Base-by-base conservation (phyloP, 2,329 filamentous ascomycete species). In the Diplodia sapinea region DNA sequence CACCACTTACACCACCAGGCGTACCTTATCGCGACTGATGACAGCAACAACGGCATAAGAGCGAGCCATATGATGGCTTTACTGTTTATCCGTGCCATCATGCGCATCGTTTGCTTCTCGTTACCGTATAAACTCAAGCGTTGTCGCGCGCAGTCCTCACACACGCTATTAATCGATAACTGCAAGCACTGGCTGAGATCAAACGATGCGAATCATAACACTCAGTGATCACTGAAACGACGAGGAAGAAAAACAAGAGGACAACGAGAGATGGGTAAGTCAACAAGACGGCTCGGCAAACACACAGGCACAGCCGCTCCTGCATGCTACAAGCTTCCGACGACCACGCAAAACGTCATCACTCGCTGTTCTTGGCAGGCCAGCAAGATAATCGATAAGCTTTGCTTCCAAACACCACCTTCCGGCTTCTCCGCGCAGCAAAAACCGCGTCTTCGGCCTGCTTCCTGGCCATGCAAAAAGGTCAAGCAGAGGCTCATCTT, bases 1-100 rank as follows among this genome's bases (percentile, higher is more conserved):
- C 15, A 17, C n/a, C 26, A 61, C 56, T 61, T 49, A 61, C 56
- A 49, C 56, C 23, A 61, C 56, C 56, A 61, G 23, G 6, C 40
- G 40, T 49, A 61, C 56, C 56, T 49, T 31, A 49, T 49, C 56
- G 56, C 38, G 2, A 33, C 56, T 15, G 56, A 49, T 15, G 56
- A 49, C 31, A 49, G 56, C 56, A 61, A 11, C 56, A 49, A 20
- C 40, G 40, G 56, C 17, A 49, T 40, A 20, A 61, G 56, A 61
- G 40, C 56, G 13, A 61, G 40, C 56, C 40, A 49, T 26, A 17
- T 36, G 13, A 38, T 36, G 23, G 23, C 33, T 9, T 36, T 13
- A 5, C 40, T 49, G 15, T 49, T 49, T 40, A 61, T n/a, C 15
- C 40, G 17, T 33, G 56, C 40, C 40, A 29, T 49, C 20, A 12